Evolutionary conservation across 1,284 basidiomycete species (phyloP), one percentile per base, ranked within the genome.

Genomic region (Thecaphora thlaspeos): DNA sequence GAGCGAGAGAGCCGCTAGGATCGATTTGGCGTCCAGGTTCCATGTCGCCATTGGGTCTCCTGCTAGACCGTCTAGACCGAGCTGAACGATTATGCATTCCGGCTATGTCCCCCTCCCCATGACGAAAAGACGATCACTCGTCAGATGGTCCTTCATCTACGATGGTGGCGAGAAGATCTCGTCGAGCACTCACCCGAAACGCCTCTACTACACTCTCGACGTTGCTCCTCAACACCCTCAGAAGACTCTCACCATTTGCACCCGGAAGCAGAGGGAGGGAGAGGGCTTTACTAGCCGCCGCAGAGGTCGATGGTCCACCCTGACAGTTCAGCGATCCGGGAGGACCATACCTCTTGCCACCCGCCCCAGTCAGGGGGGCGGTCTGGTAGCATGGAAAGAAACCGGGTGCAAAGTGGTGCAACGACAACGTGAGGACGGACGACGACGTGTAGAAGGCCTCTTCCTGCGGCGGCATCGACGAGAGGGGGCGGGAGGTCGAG

Each of bases 61-160:
- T 0, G 89, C 86, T 1, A 96, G 81, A 0, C 87, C 90, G 61
- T 96, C 92, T 0, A 85, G 84, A 2, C 92, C 92, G 53, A 90
- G 90, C 73, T 95, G 91, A 0, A 95, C 74, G 0, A 94, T 83
- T 3, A 91, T 78, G 64, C 84, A 89, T 62, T 92, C 87, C 0
- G 92, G 91, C 1, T 50, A 14, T 9, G 9, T 18, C 32, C 8
- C 21, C 10, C 11, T 10, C 11, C 10, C 41, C 11, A 42, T 22
- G n/a, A n/a, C n/a, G 41, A 42, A 42, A 42, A 28, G 24, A 42
- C n/a, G 11, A 28, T 10, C 24, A 28, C n/a, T 28, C 17, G 24
- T n/a, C 21, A 11, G 10, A 11, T 42, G 11, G n/a, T n/a, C n/a
- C n/a, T 28, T 28, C 26, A 11, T 28, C 26, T 5, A 28, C 26